phyloP scores from a whole-genome alignment of 139 green algal genomes.

The Axilococcus clingmanii region DNA sequence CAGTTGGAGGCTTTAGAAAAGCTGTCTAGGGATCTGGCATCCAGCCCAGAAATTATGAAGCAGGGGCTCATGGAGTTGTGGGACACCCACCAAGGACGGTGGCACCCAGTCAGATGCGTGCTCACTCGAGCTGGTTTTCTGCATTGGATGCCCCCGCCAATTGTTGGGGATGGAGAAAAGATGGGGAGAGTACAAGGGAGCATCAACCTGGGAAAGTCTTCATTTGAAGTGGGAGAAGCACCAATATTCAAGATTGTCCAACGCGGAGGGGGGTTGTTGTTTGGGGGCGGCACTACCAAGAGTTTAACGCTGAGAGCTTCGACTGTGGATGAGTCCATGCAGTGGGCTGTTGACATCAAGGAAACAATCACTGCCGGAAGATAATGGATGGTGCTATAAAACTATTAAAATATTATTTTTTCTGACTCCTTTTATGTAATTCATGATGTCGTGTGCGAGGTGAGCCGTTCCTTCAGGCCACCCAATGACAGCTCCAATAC shows the following conservation, averaged over 20 bases:
- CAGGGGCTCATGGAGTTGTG: constrained; percentile 48
- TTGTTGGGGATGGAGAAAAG: background rate
- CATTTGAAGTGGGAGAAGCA: constrained; percentile 47
- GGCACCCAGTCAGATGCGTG: constrained; percentile 48
- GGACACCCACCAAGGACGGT: constrained; percentile 24
- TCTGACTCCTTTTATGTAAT: no score
- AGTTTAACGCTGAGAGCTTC: constrained; percentile 28
- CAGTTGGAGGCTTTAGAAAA: constrained; percentile 41
- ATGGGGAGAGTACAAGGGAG: constrained; percentile 2
- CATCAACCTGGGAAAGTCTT: constrained; percentile 31
- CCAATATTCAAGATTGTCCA: constrained; percentile 54
- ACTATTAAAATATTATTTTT: no score
- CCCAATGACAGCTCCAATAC: constrained; percentile 19
- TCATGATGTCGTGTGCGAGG: no score
- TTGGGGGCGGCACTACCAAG: constrained; percentile 14
- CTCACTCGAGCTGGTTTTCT: constrained; percentile 56
- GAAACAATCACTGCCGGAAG: constrained; percentile 8
- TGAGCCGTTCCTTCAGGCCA: no score
- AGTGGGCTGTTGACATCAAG: constrained; percentile 18
- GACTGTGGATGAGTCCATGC: constrained; percentile 14
- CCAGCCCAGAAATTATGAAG: constrained; percentile 53
- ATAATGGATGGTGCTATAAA: no score
- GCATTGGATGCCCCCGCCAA: constrained; percentile 37
- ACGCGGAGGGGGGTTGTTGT: constrained; percentile 6
- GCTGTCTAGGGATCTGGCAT: constrained; percentile 50